Conservation (phyloP, 2,329 filamentous ascomycete species). For the Ceratocystis papillata region DNA sequence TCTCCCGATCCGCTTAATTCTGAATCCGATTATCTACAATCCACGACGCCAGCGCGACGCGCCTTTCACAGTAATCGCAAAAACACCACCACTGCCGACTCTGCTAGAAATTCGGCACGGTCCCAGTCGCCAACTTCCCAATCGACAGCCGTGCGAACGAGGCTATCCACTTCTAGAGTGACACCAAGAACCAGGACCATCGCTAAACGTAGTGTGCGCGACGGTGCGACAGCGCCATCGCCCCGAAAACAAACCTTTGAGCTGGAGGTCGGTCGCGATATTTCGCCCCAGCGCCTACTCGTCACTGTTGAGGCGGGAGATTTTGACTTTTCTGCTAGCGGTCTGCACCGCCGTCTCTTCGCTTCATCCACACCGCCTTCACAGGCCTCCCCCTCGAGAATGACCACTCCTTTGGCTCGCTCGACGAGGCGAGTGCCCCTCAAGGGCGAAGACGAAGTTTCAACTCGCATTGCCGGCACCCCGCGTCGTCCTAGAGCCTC, state of each 20-base stretch:
- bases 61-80: constrained; percentile 7
- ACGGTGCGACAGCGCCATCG: constrained; percentile 31
- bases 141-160: not conserved
- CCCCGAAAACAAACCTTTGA: constrained; percentile 48
- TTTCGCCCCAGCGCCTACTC: constrained; percentile 42
- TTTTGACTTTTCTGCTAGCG: constrained; percentile 29
- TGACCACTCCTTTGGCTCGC: not conserved
- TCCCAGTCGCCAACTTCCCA: not conserved
- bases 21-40: constrained; percentile 15
- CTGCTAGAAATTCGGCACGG: not conserved
- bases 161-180: not conserved
- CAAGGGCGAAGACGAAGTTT: constrained; percentile 20
- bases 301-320: constrained; percentile 46
- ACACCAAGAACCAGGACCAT: not conserved
- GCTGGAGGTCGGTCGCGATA: constrained; percentile 43
- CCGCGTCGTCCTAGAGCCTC: constrained; percentile 14
- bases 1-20: constrained; percentile 24
- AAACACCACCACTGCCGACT: not conserved
- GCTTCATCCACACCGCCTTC: constrained; percentile 32
- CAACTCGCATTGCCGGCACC: constrained; percentile 16
- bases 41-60: constrained; percentile 16
- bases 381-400: not conserved
- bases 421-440: constrained; percentile 20
- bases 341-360: constrained; percentile 36
- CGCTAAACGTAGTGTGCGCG: not conserved